Evolutionary conservation across 2,329 filamentous ascomycete species (phyloP).

Genomic region (Alternaria atra): DNA sequence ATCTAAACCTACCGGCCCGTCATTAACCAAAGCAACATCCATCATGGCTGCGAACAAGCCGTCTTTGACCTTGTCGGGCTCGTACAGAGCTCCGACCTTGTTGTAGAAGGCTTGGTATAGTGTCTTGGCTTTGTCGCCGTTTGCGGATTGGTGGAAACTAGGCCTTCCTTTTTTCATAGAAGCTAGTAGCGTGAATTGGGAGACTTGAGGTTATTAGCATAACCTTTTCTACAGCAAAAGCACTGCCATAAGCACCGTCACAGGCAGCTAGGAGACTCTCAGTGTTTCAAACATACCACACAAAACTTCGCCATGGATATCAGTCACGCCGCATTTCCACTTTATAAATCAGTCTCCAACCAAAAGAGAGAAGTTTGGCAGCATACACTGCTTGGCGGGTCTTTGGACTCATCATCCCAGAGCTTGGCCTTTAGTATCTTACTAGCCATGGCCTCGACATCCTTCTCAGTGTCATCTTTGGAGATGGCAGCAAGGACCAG

Average conservation of each 20-base stretch:
- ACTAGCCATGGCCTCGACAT: conserved; percentile 81
- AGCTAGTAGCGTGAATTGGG: conserved; percentile 93
- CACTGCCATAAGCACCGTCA: background rate
- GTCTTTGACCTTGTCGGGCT: conserved; percentile 81
- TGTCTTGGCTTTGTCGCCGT: conserved; percentile 77
- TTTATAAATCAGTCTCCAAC: conserved; percentile 50
- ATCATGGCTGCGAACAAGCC: conserved; percentile 99
- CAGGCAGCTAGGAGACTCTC: background rate
- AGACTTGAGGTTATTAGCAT: conserved; percentile 68
- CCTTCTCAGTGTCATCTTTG: conserved; percentile 88
- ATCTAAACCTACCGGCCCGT: conserved; percentile 74
- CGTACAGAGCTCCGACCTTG: conserved; percentile 77
- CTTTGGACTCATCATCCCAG: conserved; percentile 83
- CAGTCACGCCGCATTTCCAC: conserved; percentile 91
- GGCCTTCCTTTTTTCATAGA: conserved; percentile 96
- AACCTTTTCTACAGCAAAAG: background rate
- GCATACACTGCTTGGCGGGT: conserved; percentile 64
- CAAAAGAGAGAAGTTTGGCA: conserved; percentile 5
- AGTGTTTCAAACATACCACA: conserved; percentile 71
- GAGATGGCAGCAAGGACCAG: conserved; percentile 92
- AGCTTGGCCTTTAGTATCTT: conserved; percentile 91
- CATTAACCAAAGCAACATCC: conserved; percentile 93
- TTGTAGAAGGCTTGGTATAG: conserved; percentile 86
- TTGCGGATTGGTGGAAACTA: conserved; percentile 89
- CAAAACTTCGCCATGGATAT: conserved; percentile 91